Evolutionary conservation across 306 rosid species (phyloP).

Genomic region (Psophocarpus tetragonolobus): DNA sequence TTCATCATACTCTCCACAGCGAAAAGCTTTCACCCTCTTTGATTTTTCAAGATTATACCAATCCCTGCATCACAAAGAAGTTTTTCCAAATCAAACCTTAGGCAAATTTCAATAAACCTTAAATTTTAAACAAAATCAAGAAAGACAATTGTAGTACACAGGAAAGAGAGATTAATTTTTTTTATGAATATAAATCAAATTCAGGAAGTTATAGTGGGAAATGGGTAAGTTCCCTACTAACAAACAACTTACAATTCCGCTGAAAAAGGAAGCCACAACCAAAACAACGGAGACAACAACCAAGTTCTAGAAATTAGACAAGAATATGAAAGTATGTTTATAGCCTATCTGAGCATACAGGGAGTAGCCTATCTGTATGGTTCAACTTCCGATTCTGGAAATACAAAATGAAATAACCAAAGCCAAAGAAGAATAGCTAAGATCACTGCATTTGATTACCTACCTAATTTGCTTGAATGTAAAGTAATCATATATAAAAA

Average conservation of each 20-base stretch:
- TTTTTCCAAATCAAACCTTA: constrained; percentile 40
- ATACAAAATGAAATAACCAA: background rate
- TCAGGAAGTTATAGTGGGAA: background rate
- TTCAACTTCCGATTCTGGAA: background rate
- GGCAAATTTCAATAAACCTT: constrained; percentile 29
- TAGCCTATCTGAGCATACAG: background rate
- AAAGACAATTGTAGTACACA: background rate
- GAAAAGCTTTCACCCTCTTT: constrained; percentile 91
- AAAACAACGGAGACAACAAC: constrained; percentile 4
- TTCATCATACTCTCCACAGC: constrained; percentile 91
- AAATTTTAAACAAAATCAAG: constrained; percentile 25
- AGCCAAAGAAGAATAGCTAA: background rate
- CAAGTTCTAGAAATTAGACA: too few species aligned
- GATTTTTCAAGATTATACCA: constrained; percentile 99
- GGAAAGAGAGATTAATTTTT: background rate
- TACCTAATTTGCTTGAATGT: background rate
- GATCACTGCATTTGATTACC: background rate
- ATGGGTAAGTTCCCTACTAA: background rate
- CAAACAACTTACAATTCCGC: constrained; percentile 12
- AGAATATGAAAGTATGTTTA: background rate
- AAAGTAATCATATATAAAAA: background rate
- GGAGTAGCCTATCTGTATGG: background rate
- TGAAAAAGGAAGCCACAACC: background rate
- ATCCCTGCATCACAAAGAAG: constrained; percentile 62
- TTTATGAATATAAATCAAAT: background rate